phyloP scores from a whole-genome alignment of 2,329 filamentous ascomycete genomes.

The Fusarium foetens region DNA sequence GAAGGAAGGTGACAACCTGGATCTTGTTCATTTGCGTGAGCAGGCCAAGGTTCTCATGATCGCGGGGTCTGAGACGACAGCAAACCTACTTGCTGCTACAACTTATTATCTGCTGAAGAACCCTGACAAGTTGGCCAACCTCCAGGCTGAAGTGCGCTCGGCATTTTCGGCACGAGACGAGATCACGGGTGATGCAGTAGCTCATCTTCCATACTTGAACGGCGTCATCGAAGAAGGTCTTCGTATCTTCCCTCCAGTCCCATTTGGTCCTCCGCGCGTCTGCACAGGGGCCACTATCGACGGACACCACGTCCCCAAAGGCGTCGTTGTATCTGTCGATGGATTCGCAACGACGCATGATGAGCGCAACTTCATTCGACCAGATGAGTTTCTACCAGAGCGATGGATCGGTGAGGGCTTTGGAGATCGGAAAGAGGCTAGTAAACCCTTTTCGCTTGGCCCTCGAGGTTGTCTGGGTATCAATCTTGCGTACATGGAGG shows the following conservation, averaged over 20 bases:
- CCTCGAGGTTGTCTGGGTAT: slow-evolving; percentile 3
- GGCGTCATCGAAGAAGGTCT: slow-evolving; percentile 27
- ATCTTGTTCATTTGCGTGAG: slow-evolving; percentile 6
- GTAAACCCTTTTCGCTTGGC: slow-evolving; percentile 2
- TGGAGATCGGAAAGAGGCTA: slow-evolving; percentile 7
- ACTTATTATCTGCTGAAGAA: slow-evolving; percentile 7
- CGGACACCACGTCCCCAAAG: slow-evolving; percentile 17
- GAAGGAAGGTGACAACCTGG: neutral
- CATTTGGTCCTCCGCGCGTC: slow-evolving; percentile 5
- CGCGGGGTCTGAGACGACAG: slow-evolving; percentile 22
- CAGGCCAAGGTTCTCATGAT: slow-evolving; percentile 28
- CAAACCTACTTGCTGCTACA: neutral
- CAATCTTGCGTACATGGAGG: slow-evolving; percentile 14
- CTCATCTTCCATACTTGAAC: slow-evolving; percentile 11
- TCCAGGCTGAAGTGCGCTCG: slow-evolving; percentile 17
- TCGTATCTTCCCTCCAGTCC: slow-evolving; percentile 14
- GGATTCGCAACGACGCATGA: slow-evolving; percentile 2
- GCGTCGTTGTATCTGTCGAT: slow-evolving; percentile 15
- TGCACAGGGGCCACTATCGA: slow-evolving; percentile 15
- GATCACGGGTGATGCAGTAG: slow-evolving; percentile 13
- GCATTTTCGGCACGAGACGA: neutral
- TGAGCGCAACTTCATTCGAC: neutral
- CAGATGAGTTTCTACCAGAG: slow-evolving; percentile 6
- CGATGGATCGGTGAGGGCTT: slow-evolving; percentile 10
- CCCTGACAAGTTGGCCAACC: neutral